These are phyloP conservation scores for Botrytis sinoallii DNA, from an alignment of 2,329 filamentous ascomycete genomes.

Conservation along the genomic window DNA sequence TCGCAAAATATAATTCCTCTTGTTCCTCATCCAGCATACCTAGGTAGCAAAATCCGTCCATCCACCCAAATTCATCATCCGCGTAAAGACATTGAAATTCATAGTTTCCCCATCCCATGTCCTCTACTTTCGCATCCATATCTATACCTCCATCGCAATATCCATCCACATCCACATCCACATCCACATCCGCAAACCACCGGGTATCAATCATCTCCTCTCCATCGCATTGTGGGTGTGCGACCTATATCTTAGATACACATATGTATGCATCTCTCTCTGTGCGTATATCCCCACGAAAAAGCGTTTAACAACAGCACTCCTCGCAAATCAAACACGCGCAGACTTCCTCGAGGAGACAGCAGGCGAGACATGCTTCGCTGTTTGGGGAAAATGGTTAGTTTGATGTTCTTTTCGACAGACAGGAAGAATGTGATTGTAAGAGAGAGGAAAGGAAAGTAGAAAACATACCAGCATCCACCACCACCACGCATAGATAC, in stretches of 20 bases:
- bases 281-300: neutral
- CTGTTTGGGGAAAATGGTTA: neutral
- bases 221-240: neutral
- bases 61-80: too few species aligned
- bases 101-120: too few species aligned
- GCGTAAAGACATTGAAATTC: too few species aligned
- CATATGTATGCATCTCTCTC: neutral
- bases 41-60: neutral
- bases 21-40: neutral
- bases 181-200: neutral
- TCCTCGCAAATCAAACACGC: slow-evolving; percentile 15
- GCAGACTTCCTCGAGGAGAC: slow-evolving; percentile 13
- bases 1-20: neutral
- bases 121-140: too few species aligned
- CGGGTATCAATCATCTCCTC: neutral
- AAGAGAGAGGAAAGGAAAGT: neutral
- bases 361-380: slow-evolving; percentile 18
- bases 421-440: too few species aligned
- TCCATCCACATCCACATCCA: too few species aligned
- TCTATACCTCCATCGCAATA: neutral
- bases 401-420: neutral
- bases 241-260: neutral
- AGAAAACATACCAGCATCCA: slow-evolving; percentile 9
- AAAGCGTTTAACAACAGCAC: slow-evolving; percentile 10
- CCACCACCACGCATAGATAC: slow-evolving; percentile 17